Evolutionary conservation across 2,329 filamentous ascomycete species (phyloP).

Genomic region (Ramularia collo-cygni): DNA sequence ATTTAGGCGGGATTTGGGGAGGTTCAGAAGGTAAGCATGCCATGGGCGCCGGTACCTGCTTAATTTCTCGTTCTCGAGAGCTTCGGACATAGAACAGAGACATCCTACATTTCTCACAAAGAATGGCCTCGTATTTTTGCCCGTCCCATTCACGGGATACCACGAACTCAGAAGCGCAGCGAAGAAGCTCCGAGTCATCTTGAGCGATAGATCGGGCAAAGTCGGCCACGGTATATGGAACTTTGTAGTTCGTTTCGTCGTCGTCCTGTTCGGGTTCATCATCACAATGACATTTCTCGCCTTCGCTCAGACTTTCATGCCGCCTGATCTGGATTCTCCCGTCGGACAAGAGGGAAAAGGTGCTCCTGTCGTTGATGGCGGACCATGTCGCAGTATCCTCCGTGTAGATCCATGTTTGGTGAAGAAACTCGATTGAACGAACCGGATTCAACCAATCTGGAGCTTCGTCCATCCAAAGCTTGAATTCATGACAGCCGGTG

Average conservation of each 20-base stretch:
- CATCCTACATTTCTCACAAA: no score
- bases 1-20: no score
- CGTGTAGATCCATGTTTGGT: slow-evolving; percentile 15
- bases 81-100: no score
- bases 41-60: no score
- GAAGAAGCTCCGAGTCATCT: slow-evolving; percentile 12
- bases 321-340: slow-evolving; percentile 10
- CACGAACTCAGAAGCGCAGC: slow-evolving; percentile 13
- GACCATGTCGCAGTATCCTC: slow-evolving; percentile 7
- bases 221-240: slow-evolving; percentile 10
- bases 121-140: no score
- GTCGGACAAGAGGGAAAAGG: slow-evolving; percentile 6
- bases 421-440: slow-evolving; percentile 9
- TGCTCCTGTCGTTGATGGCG: slow-evolving; percentile 11
- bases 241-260: no score
- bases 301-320: slow-evolving; percentile 3
- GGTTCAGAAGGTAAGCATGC: no score
- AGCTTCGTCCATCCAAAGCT: slow-evolving; percentile 11
- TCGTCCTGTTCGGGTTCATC: no score
- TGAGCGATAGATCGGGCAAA: slow-evolving; percentile 13
- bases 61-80: no score
- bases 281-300: slow-evolving; percentile 13
- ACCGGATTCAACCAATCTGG: slow-evolving; percentile 7
- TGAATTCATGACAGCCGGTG: slow-evolving; percentile 1
- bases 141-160: slow-evolving; percentile 3